Base-by-base conservation (phyloP, 768 basidiomycete genomes). In the Pholiota microspora region DNA sequence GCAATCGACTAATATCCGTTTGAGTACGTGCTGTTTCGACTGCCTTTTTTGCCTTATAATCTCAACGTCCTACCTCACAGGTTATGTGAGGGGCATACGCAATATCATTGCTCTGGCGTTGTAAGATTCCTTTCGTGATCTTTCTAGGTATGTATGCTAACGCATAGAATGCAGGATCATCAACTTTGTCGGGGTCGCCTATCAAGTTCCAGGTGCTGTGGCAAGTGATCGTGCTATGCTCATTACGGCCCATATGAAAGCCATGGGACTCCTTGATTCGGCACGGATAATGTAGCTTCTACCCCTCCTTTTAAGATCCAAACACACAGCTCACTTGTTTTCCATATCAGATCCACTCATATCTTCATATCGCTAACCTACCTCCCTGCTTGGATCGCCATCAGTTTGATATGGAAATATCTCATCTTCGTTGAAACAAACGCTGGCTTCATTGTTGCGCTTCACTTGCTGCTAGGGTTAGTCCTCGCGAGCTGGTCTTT, bases 251-350 rank as follows among this genome's bases (percentile, higher is more conserved):
- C 88, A 92, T 64, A 81, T 92, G 76, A 84, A 85, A 64, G 88
- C 82, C 3, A 92, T 92, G 90, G 90, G 90, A 4, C 75, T 90
- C 12, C 68, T 79, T 9, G 88, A 90, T 63, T 82, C 82, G 0
- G 87, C 89, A 12, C 77, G 88, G 31, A 55, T 61, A 42, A n/a
- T 60, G 62, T 63, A 21, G n/a, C n/a, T n/a, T 55, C 51, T 42
- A 4, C 3, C 18, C 23, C 23, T 42, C 40, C 3, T 23, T 42
- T 1, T 42, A 16, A 12, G 18, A 9, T 21, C 7, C 1, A 10
- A 12, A 47, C 3, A 7, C 4, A 8, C 16, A 12, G 21, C n/a
- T 34, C 3, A 18, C 49, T 35, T 23, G 56, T 16, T 24, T 23
- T 12, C 35, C 59, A 35, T 78, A 73, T 40, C 59, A 76, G 73